Evolutionary conservation across 2,329 filamentous ascomycete genomes (phyloP).

Genomic region (Coniochaeta hoffmannii): DNA sequence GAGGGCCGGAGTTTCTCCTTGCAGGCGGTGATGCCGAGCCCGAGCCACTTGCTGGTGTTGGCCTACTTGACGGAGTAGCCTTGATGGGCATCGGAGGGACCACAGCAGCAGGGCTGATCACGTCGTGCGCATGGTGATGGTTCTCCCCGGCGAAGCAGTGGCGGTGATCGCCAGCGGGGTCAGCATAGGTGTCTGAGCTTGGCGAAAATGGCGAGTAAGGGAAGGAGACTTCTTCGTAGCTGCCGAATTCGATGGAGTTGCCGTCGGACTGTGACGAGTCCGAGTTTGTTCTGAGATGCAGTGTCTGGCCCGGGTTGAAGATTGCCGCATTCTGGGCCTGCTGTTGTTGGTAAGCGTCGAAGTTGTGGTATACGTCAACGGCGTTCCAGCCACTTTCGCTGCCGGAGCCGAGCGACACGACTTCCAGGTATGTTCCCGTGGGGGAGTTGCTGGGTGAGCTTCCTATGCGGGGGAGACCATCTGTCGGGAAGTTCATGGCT

Average conservation of each 20-base stretch:
- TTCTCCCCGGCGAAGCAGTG: slow-evolving; percentile 55
- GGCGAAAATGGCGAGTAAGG: slow-evolving; percentile 77
- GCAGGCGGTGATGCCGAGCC: slow-evolving; percentile 48
- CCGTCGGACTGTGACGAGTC: slow-evolving; percentile 74
- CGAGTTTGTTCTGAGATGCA: slow-evolving; percentile 81
- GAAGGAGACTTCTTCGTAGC: slow-evolving; percentile 75
- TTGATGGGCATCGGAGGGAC: slow-evolving; percentile 63
- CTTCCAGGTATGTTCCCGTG: slow-evolving; percentile 75
- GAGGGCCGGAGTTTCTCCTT: slow-evolving; percentile 61
- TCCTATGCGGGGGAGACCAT: slow-evolving; percentile 33
- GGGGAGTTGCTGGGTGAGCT: slow-evolving; percentile 59
- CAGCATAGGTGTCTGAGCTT: slow-evolving; percentile 66
- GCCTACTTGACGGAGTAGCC: slow-evolving; percentile 48
- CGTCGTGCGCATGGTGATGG: slow-evolving; percentile 41
- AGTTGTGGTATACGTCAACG: slow-evolving; percentile 67
- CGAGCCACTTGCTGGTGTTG: slow-evolving; percentile 51
- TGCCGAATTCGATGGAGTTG: slow-evolving; percentile 60
- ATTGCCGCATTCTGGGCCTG: slow-evolving; percentile 57
- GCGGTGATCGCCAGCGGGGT: slow-evolving; percentile 49
- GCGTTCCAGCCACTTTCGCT: slow-evolving; percentile 84
- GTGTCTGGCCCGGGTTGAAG: slow-evolving; percentile 85
- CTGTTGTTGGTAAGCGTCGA: slow-evolving; percentile 55
- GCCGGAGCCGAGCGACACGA: slow-evolving; percentile 72
- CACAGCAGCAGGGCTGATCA: slow-evolving; percentile 60
- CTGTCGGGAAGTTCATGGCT: slow-evolving; percentile 37